A percentile compares a stretch with the other conserved stretches of the same genome.
These are phyloP conservation scores for Pseudocohnilembus persalinus DNA, from an alignment of 169 alveolate genomes.

Conservation along the genomic window DNA sequence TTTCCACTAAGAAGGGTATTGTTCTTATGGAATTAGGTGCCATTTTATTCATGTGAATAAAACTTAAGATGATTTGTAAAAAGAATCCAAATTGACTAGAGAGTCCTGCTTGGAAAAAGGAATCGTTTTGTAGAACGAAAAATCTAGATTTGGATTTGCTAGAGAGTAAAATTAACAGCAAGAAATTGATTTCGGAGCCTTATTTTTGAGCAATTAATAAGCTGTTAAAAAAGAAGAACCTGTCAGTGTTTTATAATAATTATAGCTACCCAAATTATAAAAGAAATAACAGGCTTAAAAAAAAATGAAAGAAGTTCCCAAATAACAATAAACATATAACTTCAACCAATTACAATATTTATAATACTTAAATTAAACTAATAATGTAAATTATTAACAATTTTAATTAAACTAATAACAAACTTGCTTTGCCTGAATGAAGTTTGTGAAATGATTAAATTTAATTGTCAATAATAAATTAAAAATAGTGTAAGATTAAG, in stretches of 20 bases:
- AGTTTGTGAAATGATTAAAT: too few species aligned
- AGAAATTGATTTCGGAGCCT: neutral
- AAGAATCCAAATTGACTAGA: neutral
- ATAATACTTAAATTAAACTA: too few species aligned
- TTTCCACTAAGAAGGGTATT: constrained; percentile 68
- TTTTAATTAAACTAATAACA: too few species aligned
- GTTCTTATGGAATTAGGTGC: constrained; percentile 84
- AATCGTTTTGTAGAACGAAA: neutral
- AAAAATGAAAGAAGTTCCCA: too few species aligned
- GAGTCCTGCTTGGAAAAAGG: neutral
- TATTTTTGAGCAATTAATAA: neutral
- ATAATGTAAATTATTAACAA: too few species aligned
- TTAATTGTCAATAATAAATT: too few species aligned
- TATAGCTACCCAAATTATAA: neutral
- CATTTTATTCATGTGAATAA: constrained; percentile 63
- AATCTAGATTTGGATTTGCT: neutral
- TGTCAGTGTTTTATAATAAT: neutral
- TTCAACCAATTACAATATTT: too few species aligned
- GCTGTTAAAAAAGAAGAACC: neutral
- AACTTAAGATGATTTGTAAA: neutral
- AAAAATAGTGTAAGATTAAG: too few species aligned
- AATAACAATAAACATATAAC: too few species aligned
- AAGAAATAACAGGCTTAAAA: neutral
- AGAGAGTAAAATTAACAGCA: neutral
- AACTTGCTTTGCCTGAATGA: too few species aligned